A percentile compares a stretch with the other conserved stretches of the same genome.
phyloP scores from a whole-genome alignment of 2,329 filamentous ascomycete species.

The Alternaria ethzedia region DNA sequence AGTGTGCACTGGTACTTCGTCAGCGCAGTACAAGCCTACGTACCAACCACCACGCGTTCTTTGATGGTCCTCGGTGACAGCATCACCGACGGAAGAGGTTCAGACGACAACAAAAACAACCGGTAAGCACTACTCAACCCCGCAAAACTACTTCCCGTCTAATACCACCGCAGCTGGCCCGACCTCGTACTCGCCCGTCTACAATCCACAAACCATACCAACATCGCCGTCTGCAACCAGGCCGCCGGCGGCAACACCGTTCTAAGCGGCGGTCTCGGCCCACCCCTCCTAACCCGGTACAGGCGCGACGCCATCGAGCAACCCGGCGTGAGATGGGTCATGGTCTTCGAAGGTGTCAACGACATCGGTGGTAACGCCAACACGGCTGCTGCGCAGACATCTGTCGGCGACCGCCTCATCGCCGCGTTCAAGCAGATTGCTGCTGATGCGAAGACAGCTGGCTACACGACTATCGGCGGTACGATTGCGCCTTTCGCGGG shows the following conservation, averaged over 20 bases:
- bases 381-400: slow-evolving; percentile 53
- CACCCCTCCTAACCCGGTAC: slow-evolving; percentile 65
- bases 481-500: slow-evolving; percentile 70
- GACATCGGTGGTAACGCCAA: slow-evolving; percentile 65
- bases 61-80: slow-evolving; percentile 67
- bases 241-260: slow-evolving; percentile 72
- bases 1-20: slow-evolving; percentile 58
- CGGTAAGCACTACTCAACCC: slow-evolving; percentile 41
- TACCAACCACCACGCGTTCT: slow-evolving; percentile 52
- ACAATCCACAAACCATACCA: slow-evolving; percentile 47
- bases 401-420: slow-evolving; percentile 60
- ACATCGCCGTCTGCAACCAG: slow-evolving; percentile 67
- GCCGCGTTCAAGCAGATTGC: slow-evolving; percentile 65
- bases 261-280: slow-evolving; percentile 66
- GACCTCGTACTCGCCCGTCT: slow-evolving; percentile 53
- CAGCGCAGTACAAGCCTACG: slow-evolving; percentile 62
- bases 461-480: slow-evolving; percentile 61
- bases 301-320: slow-evolving; percentile 68
- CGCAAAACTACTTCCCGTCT: neutral
- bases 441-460: slow-evolving; percentile 43
- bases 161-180: slow-evolving; percentile 48
- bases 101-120: slow-evolving; percentile 21
- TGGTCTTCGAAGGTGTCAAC: slow-evolving; percentile 71
- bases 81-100: slow-evolving; percentile 69
- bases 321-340: slow-evolving; percentile 64